Evolutionary conservation across 75 land plant species (phyloP).

Genomic region (Chamaecyparis obtusa): DNA sequence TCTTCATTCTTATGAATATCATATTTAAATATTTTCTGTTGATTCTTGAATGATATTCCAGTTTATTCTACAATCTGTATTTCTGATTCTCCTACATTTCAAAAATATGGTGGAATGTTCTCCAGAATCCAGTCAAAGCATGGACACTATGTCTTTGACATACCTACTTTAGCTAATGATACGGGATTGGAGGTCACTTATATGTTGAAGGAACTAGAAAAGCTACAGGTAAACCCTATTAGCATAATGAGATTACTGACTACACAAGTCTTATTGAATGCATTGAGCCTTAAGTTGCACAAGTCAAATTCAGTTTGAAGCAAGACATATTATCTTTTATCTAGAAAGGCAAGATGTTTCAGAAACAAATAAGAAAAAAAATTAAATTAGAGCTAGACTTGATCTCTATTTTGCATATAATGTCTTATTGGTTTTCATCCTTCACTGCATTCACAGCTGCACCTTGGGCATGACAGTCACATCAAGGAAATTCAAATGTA

Average conservation of each 20-base stretch:
- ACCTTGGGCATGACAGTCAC: no score
- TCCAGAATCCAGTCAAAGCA: constrained; percentile 70
- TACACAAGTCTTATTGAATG: background rate
- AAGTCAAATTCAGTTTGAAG: background rate
- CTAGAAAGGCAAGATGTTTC: background rate
- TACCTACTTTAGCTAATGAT: constrained; percentile 71
- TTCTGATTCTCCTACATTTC: background rate
- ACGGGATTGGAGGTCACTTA: constrained; percentile 34
- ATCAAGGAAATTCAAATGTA: no score
- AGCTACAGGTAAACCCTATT: constrained; percentile 60
- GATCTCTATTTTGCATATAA: background rate
- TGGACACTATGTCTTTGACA: constrained; percentile 75
- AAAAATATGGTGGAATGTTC: background rate
- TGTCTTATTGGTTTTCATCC: no score
- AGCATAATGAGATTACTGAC: background rate
- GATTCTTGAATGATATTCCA: background rate
- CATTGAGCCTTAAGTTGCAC: background rate
- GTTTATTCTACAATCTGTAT: background rate
- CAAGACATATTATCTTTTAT: background rate
- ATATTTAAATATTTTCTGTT: background rate
- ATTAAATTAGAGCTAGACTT: background rate
- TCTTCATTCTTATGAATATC: background rate
- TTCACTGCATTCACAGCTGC: no score
- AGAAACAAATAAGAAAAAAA: background rate
- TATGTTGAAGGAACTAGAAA: constrained; percentile 60